Conservation (phyloP, 1,139 yeast genomes). For the Suhomyces guaymorum region DNA sequence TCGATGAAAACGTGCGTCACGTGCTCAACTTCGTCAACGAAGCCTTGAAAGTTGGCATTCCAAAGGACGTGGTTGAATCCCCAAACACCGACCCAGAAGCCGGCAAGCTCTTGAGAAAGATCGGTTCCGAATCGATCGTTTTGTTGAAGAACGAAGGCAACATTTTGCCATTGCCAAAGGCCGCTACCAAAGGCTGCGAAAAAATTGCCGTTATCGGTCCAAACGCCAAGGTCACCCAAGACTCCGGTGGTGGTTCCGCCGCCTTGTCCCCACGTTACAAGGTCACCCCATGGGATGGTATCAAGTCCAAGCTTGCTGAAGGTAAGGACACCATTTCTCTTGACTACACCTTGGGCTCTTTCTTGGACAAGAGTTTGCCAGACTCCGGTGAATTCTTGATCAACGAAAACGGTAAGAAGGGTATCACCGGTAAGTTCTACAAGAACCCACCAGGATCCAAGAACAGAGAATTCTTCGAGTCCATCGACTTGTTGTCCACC, state of each 20-base stretch:
- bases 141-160: slow-evolving; percentile 51
- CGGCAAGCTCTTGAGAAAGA: slow-evolving; percentile 39
- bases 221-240: slow-evolving; percentile 44
- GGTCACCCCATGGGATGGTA: slow-evolving; percentile 48
- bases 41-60: slow-evolving; percentile 43
- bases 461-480: slow-evolving; percentile 40
- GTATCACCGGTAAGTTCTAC: slow-evolving; percentile 40
- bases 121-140: slow-evolving; percentile 55
- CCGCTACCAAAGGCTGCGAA: slow-evolving; percentile 26
- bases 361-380: slow-evolving; percentile 32
- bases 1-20: slow-evolving; percentile 47
- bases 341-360: slow-evolving; percentile 34
- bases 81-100: slow-evolving; percentile 50
- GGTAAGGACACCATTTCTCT: slow-evolving; percentile 17
- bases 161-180: slow-evolving; percentile 41
- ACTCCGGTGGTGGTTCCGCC: slow-evolving; percentile 58
- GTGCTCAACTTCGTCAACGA: slow-evolving; percentile 50
- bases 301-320: slow-evolving; percentile 20
- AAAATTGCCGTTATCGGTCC: slow-evolving; percentile 53
- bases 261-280: slow-evolving; percentile 46
- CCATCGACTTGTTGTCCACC: slow-evolving; percentile 32
- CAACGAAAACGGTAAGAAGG: slow-evolving; percentile 37
- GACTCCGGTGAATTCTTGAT: slow-evolving; percentile 27
- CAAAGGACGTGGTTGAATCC: slow-evolving; percentile 40
- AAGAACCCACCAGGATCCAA: slow-evolving; percentile 35